These are phyloP conservation scores for Bocquillonia castaneifolia DNA, from an alignment of 441 rosid species.

Conservation along the genomic window DNA sequence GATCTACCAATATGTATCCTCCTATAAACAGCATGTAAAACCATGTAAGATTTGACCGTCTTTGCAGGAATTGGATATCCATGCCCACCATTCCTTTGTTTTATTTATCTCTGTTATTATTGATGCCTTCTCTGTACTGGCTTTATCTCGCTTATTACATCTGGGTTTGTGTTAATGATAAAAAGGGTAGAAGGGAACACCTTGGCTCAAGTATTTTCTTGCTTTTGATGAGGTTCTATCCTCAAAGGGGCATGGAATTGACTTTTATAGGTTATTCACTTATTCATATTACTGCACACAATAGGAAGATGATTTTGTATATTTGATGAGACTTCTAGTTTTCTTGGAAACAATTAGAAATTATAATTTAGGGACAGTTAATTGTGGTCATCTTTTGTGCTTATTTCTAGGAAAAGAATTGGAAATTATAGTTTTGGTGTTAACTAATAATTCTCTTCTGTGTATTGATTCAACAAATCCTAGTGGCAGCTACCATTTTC, in stretches of 20 bases:
- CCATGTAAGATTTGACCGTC: background rate
- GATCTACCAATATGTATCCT: background rate
- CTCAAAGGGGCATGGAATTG: background rate
- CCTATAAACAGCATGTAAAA: background rate
- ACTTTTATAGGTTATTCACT: background rate
- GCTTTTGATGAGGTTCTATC: too few species aligned
- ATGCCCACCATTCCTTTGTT: too few species aligned
- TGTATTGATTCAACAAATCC: background rate
- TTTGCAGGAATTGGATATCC: background rate
- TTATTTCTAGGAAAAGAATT: background rate
- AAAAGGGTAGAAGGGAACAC: too few species aligned
- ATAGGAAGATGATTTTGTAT: background rate
- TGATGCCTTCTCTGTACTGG: too few species aligned
- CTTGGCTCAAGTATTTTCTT: too few species aligned
- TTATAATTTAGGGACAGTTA: background rate
- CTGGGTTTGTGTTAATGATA: too few species aligned
- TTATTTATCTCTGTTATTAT: too few species aligned
- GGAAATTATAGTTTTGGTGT: background rate
- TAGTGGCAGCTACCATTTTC: background rate
- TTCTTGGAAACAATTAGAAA: background rate
- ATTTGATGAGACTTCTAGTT: background rate
- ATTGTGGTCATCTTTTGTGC: background rate
- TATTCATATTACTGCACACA: background rate
- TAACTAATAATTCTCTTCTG: background rate
- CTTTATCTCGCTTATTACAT: too few species aligned